Evolutionary conservation across 2,329 filamentous ascomycete species (phyloP).

Genomic region (Trichoderma sp.): DNA sequence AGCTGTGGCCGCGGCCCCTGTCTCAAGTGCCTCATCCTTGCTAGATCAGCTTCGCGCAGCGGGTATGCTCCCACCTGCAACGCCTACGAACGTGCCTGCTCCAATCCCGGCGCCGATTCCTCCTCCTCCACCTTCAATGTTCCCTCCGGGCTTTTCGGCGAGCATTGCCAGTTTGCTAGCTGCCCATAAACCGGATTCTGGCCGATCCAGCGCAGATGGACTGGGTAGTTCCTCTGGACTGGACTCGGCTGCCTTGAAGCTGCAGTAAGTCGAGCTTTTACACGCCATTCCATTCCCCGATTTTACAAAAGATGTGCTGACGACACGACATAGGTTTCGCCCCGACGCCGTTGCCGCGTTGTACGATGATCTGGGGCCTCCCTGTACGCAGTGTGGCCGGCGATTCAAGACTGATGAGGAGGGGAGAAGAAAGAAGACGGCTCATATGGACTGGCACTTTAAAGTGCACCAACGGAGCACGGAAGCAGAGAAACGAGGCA

Average conservation of each 20-base stretch:
- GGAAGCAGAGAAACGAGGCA: constrained; percentile 79
- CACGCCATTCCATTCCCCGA: too few relatives aligned
- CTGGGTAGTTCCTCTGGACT: constrained; percentile 58
- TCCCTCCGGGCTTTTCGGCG: constrained; percentile 32
- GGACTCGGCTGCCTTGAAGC: constrained; percentile 65
- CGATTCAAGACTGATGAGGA: constrained; percentile 75
- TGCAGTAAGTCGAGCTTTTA: constrained; percentile 53
- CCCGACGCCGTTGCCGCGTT: constrained; percentile 70
- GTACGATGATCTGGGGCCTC: constrained; percentile 78
- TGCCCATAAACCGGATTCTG: constrained; percentile 29
- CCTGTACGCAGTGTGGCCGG: constrained; percentile 87
- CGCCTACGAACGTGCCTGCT: constrained; percentile 37
- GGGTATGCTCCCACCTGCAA: constrained; percentile 56
- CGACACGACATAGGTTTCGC: constrained; percentile 54
- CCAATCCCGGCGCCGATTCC: constrained; percentile 29
- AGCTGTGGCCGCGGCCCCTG: neutral
- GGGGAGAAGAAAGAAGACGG: constrained; percentile 80
- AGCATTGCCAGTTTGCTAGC: constrained; percentile 38
- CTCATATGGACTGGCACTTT: constrained; percentile 98
- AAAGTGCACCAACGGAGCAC: constrained; percentile 84
- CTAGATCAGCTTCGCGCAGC: constrained; percentile 66
- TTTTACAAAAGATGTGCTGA: constrained; percentile 18
- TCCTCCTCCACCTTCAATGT: constrained; percentile 27
- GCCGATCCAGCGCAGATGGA: constrained; percentile 30
- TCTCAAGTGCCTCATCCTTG: constrained; percentile 38